Conservation (phyloP, 441 rosid species). For the Capsella rubella region DNA sequence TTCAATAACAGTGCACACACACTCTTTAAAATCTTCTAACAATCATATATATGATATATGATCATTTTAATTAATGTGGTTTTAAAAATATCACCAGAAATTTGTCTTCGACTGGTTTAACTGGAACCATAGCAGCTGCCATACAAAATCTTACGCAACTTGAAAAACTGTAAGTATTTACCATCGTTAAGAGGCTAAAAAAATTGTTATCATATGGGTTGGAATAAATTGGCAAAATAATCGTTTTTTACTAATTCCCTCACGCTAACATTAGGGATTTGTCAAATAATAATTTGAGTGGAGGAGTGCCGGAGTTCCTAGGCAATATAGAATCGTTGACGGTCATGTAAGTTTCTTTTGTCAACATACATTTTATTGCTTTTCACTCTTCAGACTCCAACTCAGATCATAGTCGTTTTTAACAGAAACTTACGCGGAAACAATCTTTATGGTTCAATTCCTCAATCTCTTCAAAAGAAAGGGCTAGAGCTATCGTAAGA, state of each 20-base stretch:
- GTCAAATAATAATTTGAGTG: slow-evolving; percentile 39
- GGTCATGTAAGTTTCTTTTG: slow-evolving; percentile 25
- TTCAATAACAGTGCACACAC: background rate
- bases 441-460: slow-evolving; percentile 33
- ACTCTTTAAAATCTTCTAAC: background rate
- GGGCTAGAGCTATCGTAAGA: background rate
- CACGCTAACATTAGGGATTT: slow-evolving; percentile 33
- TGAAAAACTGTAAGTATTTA: background rate
- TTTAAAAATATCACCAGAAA: slow-evolving; percentile 6
- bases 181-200: background rate
- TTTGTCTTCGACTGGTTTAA: slow-evolving; percentile 21
- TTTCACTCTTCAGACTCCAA: background rate
- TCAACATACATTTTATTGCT: background rate
- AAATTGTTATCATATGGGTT: background rate
- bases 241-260: too few species aligned
- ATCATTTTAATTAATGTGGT: background rate
- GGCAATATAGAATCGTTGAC: slow-evolving; percentile 10
- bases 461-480: background rate
- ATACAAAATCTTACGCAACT: slow-evolving; percentile 19
- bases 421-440: slow-evolving; percentile 42
- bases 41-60: too few species aligned
- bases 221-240: too few species aligned
- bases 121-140: background rate
- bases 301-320: slow-evolving; percentile 37
- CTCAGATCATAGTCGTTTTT: background rate